Conservation (phyloP, 805 yeast genomes). For the Wickerhamiella brachini region DNA sequence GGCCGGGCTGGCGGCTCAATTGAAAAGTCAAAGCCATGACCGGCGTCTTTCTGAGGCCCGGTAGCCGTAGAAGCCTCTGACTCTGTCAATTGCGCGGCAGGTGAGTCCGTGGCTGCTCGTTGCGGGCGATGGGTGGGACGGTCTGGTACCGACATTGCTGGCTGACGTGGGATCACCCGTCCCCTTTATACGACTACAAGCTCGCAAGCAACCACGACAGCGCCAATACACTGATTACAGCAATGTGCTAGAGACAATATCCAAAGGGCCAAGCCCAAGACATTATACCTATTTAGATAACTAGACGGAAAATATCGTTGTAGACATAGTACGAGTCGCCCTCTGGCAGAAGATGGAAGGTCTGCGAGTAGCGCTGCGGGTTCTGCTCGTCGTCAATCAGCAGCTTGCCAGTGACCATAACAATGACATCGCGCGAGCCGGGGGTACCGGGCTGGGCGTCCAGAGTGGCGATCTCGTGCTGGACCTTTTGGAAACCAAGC, state of each 20-base stretch:
- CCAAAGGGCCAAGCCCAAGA: too few relatives aligned
- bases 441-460: conserved; percentile 98
- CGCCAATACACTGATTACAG: too few relatives aligned
- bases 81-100: neutral
- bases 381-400: conserved; percentile 87
- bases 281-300: conserved; percentile 5
- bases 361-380: conserved; percentile 94
- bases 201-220: too few relatives aligned
- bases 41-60: neutral
- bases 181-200: too few relatives aligned
- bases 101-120: neutral
- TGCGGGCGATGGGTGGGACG: conserved; percentile 1
- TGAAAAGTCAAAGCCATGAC: neutral
- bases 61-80: neutral
- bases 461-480: conserved; percentile 83
- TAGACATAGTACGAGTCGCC: conserved; percentile 82
- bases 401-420: conserved; percentile 94
- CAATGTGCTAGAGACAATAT: too few relatives aligned
- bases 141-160: neutral
- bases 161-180: neutral
- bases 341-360: conserved; percentile 92
- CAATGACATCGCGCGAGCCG: conserved; percentile 73
- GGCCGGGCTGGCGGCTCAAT: conserved; percentile 1
- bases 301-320: conserved; percentile 89
- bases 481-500: conserved; percentile 84